Evolutionary conservation across 352 stramenopile species (phyloP), one percentile per base, ranked within the genome.

Genomic region (Phytopythium sindhum): DNA sequence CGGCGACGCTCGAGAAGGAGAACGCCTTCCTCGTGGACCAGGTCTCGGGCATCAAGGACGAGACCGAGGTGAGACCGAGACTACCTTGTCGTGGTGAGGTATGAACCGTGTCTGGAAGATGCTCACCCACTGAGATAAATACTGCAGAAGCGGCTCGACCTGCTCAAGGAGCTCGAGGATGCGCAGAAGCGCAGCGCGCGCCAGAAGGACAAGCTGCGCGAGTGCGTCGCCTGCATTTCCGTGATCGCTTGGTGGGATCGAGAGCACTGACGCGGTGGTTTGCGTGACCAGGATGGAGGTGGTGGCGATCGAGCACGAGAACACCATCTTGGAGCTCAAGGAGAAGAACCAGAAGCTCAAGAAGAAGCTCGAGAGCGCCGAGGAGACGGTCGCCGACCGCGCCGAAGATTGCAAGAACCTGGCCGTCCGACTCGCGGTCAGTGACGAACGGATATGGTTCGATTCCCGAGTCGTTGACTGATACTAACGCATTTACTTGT

Each of bases 331-430:
- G 11, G 83, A 91, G 54, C 73, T 93, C 23, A 88, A 87, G 61
- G 84, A 91, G 53, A 89, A 91, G 60, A 72, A 81, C 1, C 80
- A 90, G 52, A 87, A 89, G 60, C 79, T 93, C 48, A 91, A 89
- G 63, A 75, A 80, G 29, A 87, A 89, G 63, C 31, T 82, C 4
- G 70, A 74, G 37, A 53, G 58, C 1, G 61, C 77, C 4, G 84
- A 91, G 33, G 80, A 90, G 60, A 54, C 72, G 9, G 58, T 73
- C 1, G 47, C 56, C 41, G 81, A 90, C 48, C 86, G 84, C 61
- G 71, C 61, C n/a, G 83, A 91, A 6, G 85, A 93, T 61, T 82
- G 70, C 68, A 92, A 91, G 57, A 89, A 84, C 37, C 63, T 93
- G 1, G 60, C 71, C 4, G 62, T 89, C 17, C 81, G 84, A 31